Percentiles rank a stretch among this genome's conserved stretches.
Conservation (phyloP, 208 protist species). For the Trypanosoma melophagium region DNA sequence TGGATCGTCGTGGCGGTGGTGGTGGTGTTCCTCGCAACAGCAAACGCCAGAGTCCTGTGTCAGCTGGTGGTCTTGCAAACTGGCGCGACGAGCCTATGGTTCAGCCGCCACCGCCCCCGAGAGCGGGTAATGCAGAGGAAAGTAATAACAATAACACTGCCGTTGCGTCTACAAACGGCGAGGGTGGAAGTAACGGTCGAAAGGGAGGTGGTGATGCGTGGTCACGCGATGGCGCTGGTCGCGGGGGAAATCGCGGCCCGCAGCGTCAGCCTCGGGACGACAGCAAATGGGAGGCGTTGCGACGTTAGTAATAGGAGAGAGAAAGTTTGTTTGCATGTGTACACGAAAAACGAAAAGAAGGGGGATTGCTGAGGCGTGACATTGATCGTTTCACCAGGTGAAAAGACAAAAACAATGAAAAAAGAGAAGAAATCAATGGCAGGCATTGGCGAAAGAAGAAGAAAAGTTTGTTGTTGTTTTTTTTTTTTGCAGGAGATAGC, state of each 20-base stretch:
- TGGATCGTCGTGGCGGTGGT: conserved; percentile 30
- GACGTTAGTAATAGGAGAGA: conserved; percentile 20
- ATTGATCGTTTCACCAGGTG: not conserved
- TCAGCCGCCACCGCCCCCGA: conserved; percentile 31
- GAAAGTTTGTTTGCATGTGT: not conserved
- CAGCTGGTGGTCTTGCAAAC: conserved; percentile 41
- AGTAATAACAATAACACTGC: too few relatives aligned
- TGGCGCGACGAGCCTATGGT: conserved; percentile 68
- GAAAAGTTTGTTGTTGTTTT: not conserved
- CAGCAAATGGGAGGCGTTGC: conserved; percentile 41
- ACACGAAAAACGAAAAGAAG: not conserved
- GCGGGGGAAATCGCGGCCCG: conserved; percentile 25
- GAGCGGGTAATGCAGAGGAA: not conserved
- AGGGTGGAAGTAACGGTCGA: not conserved
- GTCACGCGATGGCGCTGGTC: conserved; percentile 15
- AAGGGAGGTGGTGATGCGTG: conserved; percentile 16
- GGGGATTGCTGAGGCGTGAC: not conserved
- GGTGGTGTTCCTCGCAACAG: conserved; percentile 18
- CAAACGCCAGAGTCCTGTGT: conserved; percentile 15
- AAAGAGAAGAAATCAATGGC: not conserved
- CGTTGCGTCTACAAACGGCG: conserved; percentile 2
- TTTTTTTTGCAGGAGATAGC: not conserved
- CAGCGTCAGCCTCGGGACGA: conserved; percentile 9
- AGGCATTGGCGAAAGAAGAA: not conserved
- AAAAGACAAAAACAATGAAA: not conserved